A percentile compares a stretch with the other conserved stretches of the same genome.
These are phyloP conservation scores for Aaosphaeria pasadenensis DNA, from an alignment of 2,329 filamentous ascomycete genomes.

Conservation along the genomic window DNA sequence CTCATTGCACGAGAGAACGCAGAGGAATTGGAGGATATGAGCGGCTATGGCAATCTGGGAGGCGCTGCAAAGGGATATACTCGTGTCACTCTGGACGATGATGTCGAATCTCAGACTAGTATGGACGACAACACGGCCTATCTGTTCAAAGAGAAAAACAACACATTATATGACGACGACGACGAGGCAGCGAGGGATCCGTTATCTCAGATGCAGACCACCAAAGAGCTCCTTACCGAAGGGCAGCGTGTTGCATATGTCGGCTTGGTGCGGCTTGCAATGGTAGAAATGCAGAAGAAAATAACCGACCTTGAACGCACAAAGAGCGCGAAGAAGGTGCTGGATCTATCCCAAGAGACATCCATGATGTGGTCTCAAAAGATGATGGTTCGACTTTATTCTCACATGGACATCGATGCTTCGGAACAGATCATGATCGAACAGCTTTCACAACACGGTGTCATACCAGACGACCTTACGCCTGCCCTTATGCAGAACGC, in stretches of 20 bases:
- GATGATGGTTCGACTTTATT: slow-evolving; percentile 93
- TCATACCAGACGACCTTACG: slow-evolving; percentile 78
- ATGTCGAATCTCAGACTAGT: slow-evolving; percentile 88
- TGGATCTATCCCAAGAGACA: slow-evolving; percentile 68
- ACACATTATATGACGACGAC: slow-evolving; percentile 58
- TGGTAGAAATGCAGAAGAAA: slow-evolving; percentile 73
- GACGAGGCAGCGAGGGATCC: slow-evolving; percentile 79
- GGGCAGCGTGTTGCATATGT: slow-evolving; percentile 96
- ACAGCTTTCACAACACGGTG: slow-evolving; percentile 88
- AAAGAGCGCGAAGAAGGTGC: slow-evolving; percentile 68
- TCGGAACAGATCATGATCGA: slow-evolving; percentile 98
- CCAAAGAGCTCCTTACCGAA: slow-evolving; percentile 91
- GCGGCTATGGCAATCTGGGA: slow-evolving; percentile 73
- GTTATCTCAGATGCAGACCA: slow-evolving; percentile 87
- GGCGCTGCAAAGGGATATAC: slow-evolving; percentile 96
- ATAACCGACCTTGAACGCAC: slow-evolving; percentile 60
- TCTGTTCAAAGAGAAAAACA: slow-evolving; percentile 75
- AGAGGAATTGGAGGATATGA: slow-evolving; percentile 65
- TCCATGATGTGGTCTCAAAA: slow-evolving; percentile 97
- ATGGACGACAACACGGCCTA: slow-evolving; percentile 98
- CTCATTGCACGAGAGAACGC: slow-evolving; percentile 78
- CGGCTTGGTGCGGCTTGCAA: slow-evolving; percentile 77
- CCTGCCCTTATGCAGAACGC: slow-evolving; percentile 87
- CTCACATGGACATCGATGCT: slow-evolving; percentile 92
- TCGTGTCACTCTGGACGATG: slow-evolving; percentile 89